Base-by-base conservation (phyloP, 176 grass and related monocot genomes). In the Lolium perenne region DNA sequence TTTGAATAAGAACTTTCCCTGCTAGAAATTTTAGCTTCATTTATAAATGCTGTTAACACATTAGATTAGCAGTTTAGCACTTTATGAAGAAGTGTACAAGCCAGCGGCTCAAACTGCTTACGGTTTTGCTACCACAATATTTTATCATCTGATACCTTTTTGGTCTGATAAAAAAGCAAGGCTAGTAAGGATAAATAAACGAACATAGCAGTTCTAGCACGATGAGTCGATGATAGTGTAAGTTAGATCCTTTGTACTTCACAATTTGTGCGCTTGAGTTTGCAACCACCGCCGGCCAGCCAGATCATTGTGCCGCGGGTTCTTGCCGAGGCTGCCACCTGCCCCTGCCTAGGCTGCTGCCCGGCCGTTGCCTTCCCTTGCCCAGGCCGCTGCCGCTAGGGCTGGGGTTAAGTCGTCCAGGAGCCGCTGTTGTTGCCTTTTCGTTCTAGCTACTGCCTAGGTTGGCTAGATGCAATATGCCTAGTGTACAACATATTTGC, bases 61-160 rank as follows among this genome's bases (percentile, higher is more conserved):
- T 41, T 15, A 18, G 7, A 3, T 69, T 41, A 77, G 26, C 16
- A 55, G 26, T 32, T 76, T 35, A 54, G 26, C 16, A 55, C 50
- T 32, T 76, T 35, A 54, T 2, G 0, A 54, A 70, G 2, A 69
- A 75, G 72, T 32, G 53, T 20, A 51, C 23, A 25, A 22, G 9
- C 4, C 38, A 77, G 6, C 7, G 5, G 70, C 16, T 17, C 12
- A 18, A 11, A 1, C 18, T 7, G 16, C 38, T 62, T 25, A 38
- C 2, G 0, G 15, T 84, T 73, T 83, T 49, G 57, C 46, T 70
- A 69, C 20, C 64, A 48, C 55, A 74, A 21, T 73, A 35, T 66
- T 17, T 66, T 50, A 41, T 4, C 10, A 46, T 74, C 23, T 32
- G 23, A 15, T 63, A 83, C 40, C 22, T 32, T 61, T 84, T 48